Evolutionary conservation across 768 basidiomycete genomes (phyloP), one percentile per base, ranked within the genome.

Genomic region (Suillus subaureus): DNA sequence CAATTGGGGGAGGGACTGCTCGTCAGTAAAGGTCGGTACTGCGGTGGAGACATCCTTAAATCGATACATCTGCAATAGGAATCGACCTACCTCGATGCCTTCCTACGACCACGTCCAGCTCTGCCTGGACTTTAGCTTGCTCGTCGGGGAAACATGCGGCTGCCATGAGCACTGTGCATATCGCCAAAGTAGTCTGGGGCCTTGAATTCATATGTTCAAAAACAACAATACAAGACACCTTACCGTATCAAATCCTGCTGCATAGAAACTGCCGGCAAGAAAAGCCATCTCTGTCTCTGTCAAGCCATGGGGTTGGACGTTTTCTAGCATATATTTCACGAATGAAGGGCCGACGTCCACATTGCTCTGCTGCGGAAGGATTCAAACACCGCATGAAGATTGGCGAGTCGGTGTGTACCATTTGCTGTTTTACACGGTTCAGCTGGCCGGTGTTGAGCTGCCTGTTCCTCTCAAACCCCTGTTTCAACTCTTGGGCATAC

Each of bases 91-190:
- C 51, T 52, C 51, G 51, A 8, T 52, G 7, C 6, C 15, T 28
- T 28, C 51, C 51, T 26, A 88, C 71, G 8, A 88, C 80, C 5
- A 61, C 63, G 58, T 87, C 86, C 1, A 89, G 74, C 64, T 89
- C 85, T 16, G 82, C 79, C 60, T 86, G 86, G 1, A 87, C 83
- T 42, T 67, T 78, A 2, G 71, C 72, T 63, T 87, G 86, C 0
- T 84, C 79, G 18, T 82, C 79, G 0, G 85, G 85, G 15, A 52
- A 52, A 52, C 15, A 52, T 52, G 51, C 51, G 7, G 51, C 51
- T 52, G 51, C 51, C 51, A 52, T 52, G 15, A 52, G 51, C 26
- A 52, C 51, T 6, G 51, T 52, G 26, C 51, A 52, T 28, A 52
- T 52, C 8, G 51, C 51, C 16, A 52, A 8, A 28, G 51, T 52